Conservation (phyloP, 2,329 filamentous ascomycete species). For the Pyrenochaeta sp. region DNA sequence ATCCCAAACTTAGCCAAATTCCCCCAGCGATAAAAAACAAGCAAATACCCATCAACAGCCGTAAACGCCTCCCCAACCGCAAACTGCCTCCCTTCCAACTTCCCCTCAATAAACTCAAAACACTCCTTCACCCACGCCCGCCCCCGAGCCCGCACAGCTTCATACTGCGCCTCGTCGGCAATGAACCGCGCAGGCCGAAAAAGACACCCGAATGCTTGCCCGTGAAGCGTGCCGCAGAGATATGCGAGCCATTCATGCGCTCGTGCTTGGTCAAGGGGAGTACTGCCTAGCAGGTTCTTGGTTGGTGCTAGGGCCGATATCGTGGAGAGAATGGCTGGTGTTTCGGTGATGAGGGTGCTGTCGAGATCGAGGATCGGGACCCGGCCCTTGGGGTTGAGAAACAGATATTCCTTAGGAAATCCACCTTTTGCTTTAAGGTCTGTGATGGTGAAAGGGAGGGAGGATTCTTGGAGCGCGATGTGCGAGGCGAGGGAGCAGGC, state of each 20-base stretch:
- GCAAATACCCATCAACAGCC: conserved; percentile 29
- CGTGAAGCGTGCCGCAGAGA: conserved; percentile 29
- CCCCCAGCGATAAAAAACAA: conserved; percentile 34
- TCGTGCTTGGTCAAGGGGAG: conserved; percentile 19
- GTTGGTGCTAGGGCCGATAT: conserved; percentile 25
- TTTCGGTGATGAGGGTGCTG: conserved; percentile 30
- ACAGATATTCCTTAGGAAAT: conserved; percentile 17
- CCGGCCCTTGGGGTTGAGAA: conserved; percentile 32
- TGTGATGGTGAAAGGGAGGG: conserved; percentile 16
- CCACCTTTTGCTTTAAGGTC: conserved; percentile 11
- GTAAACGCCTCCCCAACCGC: conserved; percentile 28
- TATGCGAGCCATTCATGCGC: conserved; percentile 32
- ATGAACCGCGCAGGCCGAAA: conserved; percentile 25
- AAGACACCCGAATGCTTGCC: conserved; percentile 21
- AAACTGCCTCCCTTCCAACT: conserved; percentile 17
- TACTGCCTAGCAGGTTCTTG: conserved; percentile 25
- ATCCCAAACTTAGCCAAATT: conserved; percentile 17
- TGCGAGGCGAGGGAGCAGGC: conserved; percentile 27
- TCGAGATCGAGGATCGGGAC: conserved; percentile 30
- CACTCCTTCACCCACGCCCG: conserved; percentile 9
- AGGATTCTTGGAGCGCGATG: conserved; percentile 27
- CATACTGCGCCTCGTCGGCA: conserved; percentile 13
- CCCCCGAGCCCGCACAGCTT: conserved; percentile 14
- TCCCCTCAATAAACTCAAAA: conserved; percentile 23
- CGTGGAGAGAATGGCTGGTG: conserved; percentile 23